Evolutionary conservation across 2,329 filamentous ascomycete genomes (phyloP), one percentile per base, ranked within the genome.

Genomic region (Pseudogymnoascus sp.): DNA sequence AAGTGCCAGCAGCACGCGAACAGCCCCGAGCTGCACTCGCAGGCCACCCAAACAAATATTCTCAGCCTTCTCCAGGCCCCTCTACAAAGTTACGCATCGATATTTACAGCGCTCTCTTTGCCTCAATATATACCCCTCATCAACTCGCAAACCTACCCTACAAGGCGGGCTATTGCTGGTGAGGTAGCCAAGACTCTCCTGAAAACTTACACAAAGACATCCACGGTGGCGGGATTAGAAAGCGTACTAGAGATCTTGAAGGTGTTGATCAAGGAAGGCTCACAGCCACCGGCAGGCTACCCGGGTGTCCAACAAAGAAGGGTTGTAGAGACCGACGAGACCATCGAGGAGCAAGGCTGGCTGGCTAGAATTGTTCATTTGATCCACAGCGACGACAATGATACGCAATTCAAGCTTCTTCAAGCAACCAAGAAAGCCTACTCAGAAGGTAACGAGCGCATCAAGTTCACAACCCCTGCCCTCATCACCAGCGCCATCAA

Each of bases 331-430:
- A 97, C 95, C 0, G 95, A 99, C 66, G 96, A 99, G 78, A 97
- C 93, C 0, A 86, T 97, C 71, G 93, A 99, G 76, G 95, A 99
- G 77, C 95, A 99, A 79, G 95, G 95, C 61, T 97, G 92, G 92
- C 81, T 99, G 62, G 95, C 95, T 37, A 85, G 95, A 69, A 88
- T 99, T 72, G 86, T 97, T 16, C 95, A 99, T 77, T 80, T 97
- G 63, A 85, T 99, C 62, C 82, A 91, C 64, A 89, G 86, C 51
- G 81, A 90, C 37, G 85, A 96, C 73, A 97, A 97, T 71, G 91
- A 96, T 70, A 96, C 89, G 0, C 95, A 99, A 74, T 95, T 96
- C 78, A 91, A 91, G 78, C 86, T 99, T 54, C 83, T 99, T 31
- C 93, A 97, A 79, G 86, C 90, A 74, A 87, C 89, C 1, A 86